Conservation (phyloP, 163 green algal genomes). For the Volvox carteri region DNA sequence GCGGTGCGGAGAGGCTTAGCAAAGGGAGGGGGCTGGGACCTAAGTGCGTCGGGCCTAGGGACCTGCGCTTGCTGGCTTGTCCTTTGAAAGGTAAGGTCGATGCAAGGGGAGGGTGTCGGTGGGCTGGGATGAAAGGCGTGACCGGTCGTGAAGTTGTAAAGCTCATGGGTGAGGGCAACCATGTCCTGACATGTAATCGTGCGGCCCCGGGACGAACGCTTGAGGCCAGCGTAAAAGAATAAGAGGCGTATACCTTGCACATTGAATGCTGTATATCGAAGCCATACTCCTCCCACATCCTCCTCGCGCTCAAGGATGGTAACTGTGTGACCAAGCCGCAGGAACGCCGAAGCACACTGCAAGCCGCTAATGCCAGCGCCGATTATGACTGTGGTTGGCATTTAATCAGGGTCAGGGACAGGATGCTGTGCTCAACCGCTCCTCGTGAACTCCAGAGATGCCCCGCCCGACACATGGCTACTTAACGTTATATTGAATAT, state of each 20-base stretch:
- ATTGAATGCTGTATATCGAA: constrained; percentile 3
- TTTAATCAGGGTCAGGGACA: not conserved
- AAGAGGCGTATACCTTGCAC: constrained; percentile 28
- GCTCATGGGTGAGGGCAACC: no score
- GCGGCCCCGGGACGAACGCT: no score
- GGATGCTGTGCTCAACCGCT: not conserved
- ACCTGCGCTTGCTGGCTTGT: no score
- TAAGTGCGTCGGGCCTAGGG: no score
- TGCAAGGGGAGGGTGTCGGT: no score
- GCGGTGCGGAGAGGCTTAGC: no score
- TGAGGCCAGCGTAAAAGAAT: no score
- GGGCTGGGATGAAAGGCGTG: no score
- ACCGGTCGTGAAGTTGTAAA: no score
- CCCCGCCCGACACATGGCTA: not conserved
- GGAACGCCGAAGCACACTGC: constrained; percentile 34
- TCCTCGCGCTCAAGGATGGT: constrained; percentile 34
- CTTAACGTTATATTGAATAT: not conserved
- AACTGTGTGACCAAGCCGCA: constrained; percentile 29
- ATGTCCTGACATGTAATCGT: no score
- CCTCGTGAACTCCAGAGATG: not conserved
- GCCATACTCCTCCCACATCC: constrained; percentile 49
- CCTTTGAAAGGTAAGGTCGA: no score
- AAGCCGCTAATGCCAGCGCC: constrained; percentile 45
- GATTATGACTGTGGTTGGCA: constrained; percentile 37
- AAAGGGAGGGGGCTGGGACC: no score